Evolutionary conservation across 2,329 filamentous ascomycete genomes (phyloP), one percentile per base, ranked within the genome.

Genomic region (Aspergillus uvarum): DNA sequence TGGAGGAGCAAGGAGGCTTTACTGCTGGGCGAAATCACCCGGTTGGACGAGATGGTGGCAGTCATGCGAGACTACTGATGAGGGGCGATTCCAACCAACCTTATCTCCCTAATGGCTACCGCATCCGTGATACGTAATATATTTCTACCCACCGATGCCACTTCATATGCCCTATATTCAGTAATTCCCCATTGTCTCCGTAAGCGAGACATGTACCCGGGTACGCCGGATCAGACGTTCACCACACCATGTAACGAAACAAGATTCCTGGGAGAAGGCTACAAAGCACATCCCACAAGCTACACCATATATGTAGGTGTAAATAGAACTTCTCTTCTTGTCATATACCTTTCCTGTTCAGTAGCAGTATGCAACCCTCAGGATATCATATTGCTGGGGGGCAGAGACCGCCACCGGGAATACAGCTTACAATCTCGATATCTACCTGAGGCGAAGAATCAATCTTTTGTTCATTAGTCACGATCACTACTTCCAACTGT

Each of bases 41-140:
- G 91, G 62, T 81, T 96, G 66, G 95, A 99, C 77, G 89, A 95
- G 55, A 81, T 96, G 66, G 88, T 98, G 51, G 89, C 89, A 26
- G 84, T 95, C 12, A 83, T 98, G 67, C 83, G 90, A 63, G 95
- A 99, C 73, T 93, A 85, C 68, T 92, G 73, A 81, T 3, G 16
- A 44, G 16, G 14, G 14, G 21, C 21, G 53, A 29, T 51, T 31
- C 19, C 19, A 12, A 44, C 19, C 35, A n/a, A 47, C 11, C 47
- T 58, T 24, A 54, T 54, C 38, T 44, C 14, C 16, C 4, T 16
- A 8, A 44, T 19, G 14, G 6, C 16, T n/a, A n/a, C 14, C 14
- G 4, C 16, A 44, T 44, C 8, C 32, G 14, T 16, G 32, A 44
- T 44, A 38, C 14, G 35, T 38, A 29, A 44, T 44, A 8, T 5